A percentile compares a stretch with the other conserved stretches of the same genome.
Conservation (phyloP, 495 filamentous ascomycete genomes). For the Umbilicaria muhlenbergii region DNA sequence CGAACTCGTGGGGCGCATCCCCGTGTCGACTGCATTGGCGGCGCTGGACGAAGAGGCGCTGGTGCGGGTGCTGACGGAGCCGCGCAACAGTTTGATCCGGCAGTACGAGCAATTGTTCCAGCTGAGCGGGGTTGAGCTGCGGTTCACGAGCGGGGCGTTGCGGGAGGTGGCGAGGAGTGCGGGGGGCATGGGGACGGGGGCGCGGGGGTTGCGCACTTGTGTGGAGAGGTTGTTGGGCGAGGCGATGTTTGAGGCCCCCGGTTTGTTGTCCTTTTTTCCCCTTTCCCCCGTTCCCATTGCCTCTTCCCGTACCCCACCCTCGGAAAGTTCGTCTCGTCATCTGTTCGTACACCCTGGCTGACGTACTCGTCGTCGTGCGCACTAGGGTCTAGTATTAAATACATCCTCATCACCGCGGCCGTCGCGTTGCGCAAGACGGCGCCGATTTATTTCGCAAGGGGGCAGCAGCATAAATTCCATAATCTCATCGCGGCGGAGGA, state of each 20-base stretch:
- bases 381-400: constrained; percentile 44
- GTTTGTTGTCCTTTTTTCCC: constrained; percentile 14
- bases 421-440: constrained; percentile 50
- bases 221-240: constrained; percentile 78
- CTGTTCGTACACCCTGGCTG: neutral
- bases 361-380: no score
- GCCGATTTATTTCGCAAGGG: constrained; percentile 45
- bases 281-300: constrained; percentile 8
- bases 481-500: constrained; percentile 45
- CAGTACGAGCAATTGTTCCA: constrained; percentile 80
- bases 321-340: neutral
- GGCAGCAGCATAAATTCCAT: constrained; percentile 43
- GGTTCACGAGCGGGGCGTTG: constrained; percentile 67
- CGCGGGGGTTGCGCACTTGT: constrained; percentile 72
- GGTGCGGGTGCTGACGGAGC: constrained; percentile 79
- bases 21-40: constrained; percentile 70
- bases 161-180: constrained; percentile 65
- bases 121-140: constrained; percentile 67
- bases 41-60: constrained; percentile 66
- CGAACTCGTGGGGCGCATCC: constrained; percentile 82
- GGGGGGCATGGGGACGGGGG: constrained; percentile 65
- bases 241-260: constrained; percentile 83
- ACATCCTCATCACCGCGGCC: constrained; percentile 60
- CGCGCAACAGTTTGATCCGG: constrained; percentile 66
- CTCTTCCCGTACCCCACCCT: neutral